A percentile compares a stretch with the other conserved stretches of the same genome.
Conservation (phyloP, 148 eudicot genomes). For the Arctostaphylos glauca region DNA sequence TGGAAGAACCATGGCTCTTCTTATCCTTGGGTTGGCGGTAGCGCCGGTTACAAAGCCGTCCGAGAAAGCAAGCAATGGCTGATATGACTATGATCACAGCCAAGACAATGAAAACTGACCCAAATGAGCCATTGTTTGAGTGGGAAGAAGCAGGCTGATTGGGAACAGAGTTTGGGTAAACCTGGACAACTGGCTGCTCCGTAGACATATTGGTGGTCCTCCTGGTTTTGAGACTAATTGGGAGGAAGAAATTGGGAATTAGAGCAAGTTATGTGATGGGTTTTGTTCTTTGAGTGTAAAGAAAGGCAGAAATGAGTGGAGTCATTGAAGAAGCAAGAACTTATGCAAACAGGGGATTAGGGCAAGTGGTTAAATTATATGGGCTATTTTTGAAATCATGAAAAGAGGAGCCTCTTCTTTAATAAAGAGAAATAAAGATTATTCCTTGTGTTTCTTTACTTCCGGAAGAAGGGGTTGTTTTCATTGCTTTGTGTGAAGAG, state of each 20-base stretch:
- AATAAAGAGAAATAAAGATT: conserved; percentile 37
- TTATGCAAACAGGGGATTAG: background rate
- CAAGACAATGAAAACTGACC: conserved; percentile 69
- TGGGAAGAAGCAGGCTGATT: conserved; percentile 30
- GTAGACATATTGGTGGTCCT: conserved; percentile 29
- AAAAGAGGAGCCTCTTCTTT: conserved; percentile 29
- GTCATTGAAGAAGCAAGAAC: conserved; percentile 20
- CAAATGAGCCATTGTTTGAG: conserved; percentile 60
- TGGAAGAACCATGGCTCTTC: conserved; percentile 22
- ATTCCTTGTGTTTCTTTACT: conserved; percentile 26
- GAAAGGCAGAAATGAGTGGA: conserved; percentile 14
- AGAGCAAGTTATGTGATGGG: conserved; percentile 1
- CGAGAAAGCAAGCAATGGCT: conserved; percentile 63
- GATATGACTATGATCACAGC: conserved; percentile 64
- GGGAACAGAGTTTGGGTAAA: conserved; percentile 43
- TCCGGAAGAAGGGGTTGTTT: conserved; percentile 19
- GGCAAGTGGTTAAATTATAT: background rate
- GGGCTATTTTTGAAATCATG: conserved; percentile 27
- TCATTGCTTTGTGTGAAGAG: conserved; percentile 37
- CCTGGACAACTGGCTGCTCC: conserved; percentile 20
- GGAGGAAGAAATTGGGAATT: conserved; percentile 14
- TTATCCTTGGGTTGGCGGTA: conserved; percentile 23
- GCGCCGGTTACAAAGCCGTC: conserved; percentile 56
- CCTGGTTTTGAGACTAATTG: background rate
- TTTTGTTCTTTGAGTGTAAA: conserved; percentile 29